Conservation (phyloP, 2,329 filamentous ascomycete species). For the Aschersonia sp. region DNA sequence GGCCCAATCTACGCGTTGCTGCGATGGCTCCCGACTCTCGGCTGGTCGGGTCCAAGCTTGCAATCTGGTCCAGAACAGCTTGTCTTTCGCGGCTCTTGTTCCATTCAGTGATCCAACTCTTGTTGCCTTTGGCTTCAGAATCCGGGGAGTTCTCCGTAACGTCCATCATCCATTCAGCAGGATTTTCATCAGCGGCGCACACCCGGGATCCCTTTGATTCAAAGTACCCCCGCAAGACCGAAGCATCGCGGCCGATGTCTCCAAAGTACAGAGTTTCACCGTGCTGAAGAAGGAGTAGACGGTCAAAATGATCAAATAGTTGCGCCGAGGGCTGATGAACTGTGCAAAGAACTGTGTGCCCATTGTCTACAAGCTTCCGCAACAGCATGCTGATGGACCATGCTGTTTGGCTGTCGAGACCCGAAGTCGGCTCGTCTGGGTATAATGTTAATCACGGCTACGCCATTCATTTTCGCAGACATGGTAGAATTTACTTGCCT, state of each 20-base stretch:
- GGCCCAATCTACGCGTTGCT: neutral
- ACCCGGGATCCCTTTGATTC: conserved; percentile 46
- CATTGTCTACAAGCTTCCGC: conserved; percentile 48
- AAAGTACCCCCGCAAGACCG: conserved; percentile 47
- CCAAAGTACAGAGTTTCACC: conserved; percentile 56
- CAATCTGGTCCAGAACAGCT: neutral
- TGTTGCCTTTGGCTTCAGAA: neutral
- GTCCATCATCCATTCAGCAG: conserved; percentile 56
- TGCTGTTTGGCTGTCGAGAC: conserved; percentile 54
- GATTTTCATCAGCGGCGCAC: conserved; percentile 49
- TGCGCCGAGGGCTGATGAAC: conserved; percentile 58
- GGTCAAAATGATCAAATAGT: conserved; percentile 53
- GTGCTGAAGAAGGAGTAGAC: conserved; percentile 46
- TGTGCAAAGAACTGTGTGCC: conserved; percentile 53
- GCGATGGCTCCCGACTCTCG: neutral
- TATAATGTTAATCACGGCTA: neutral
- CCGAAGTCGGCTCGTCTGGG: conserved; percentile 42
- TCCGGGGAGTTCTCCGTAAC: neutral
- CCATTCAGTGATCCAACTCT: neutral
- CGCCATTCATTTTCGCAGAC: no score
- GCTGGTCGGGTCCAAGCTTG: neutral
- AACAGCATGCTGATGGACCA: conserved; percentile 51
- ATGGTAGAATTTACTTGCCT: conserved; percentile 8
- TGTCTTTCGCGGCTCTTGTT: neutral
- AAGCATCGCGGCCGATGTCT: conserved; percentile 42